Conservation (phyloP, 2,329 filamentous ascomycete species). For the Colletotrichum godetiae region DNA sequence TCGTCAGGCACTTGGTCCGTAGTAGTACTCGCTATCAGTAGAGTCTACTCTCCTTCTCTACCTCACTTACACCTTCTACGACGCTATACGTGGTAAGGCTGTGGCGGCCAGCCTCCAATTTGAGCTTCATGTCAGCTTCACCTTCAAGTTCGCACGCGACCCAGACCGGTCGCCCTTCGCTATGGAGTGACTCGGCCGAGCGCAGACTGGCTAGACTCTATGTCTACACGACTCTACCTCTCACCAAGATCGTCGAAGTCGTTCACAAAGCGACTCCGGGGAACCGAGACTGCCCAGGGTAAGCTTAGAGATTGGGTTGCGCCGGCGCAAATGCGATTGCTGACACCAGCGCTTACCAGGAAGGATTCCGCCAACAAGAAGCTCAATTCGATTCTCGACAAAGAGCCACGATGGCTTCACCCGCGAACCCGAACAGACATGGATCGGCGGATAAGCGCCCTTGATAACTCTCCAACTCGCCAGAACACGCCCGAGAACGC, state of each 20-base stretch:
- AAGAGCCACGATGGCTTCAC: slow-evolving; percentile 68
- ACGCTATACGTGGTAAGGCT: slow-evolving; percentile 27
- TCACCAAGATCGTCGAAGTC: slow-evolving; percentile 61
- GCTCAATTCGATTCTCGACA: slow-evolving; percentile 66
- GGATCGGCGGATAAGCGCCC: slow-evolving; percentile 59
- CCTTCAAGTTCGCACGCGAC: slow-evolving; percentile 44
- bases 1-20: not conserved
- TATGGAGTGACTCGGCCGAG: slow-evolving; percentile 65
- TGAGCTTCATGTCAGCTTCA: slow-evolving; percentile 36
- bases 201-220: slow-evolving; percentile 67
- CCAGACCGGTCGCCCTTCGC: slow-evolving; percentile 62
- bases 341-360: slow-evolving; percentile 45
- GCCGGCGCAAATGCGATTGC: slow-evolving; percentile 21
- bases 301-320: slow-evolving; percentile 1
- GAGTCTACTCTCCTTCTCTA: not conserved
- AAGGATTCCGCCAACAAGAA: slow-evolving; percentile 70
- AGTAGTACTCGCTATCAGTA: not conserved
- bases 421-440: slow-evolving; percentile 64
- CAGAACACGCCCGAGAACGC: slow-evolving; percentile 22
- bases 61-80: slow-evolving; percentile 23
- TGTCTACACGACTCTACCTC: slow-evolving; percentile 64
- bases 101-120: slow-evolving; percentile 11
- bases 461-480: slow-evolving; percentile 53
- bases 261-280: slow-evolving; percentile 53
- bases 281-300: slow-evolving; percentile 31